phyloP scores from a whole-genome alignment of 345 rosid species.

The Brassica nigra region DNA sequence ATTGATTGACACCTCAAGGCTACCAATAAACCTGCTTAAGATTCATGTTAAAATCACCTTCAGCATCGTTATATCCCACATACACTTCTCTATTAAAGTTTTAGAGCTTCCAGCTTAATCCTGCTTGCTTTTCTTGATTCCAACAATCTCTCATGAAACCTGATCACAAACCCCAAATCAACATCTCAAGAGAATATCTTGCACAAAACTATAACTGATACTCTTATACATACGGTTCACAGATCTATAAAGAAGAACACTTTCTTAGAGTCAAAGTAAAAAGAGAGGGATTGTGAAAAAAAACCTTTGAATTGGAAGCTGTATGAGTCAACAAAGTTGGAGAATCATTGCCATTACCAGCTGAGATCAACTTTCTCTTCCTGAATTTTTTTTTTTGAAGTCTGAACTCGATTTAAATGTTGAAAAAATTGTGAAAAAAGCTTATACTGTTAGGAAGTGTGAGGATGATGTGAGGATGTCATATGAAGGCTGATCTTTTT shows the following conservation, averaged over 20 bases:
- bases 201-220: not conserved
- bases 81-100: not conserved
- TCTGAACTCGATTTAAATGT: not conserved
- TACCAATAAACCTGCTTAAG: too few relatives aligned
- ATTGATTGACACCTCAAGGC: too few relatives aligned
- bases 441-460: too few relatives aligned
- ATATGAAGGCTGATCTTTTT: not conserved
- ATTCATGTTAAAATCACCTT: too few relatives aligned
- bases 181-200: too few relatives aligned
- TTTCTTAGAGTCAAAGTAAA: too few relatives aligned
- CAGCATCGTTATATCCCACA: not conserved
- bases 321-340: not conserved
- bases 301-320: too few relatives aligned
- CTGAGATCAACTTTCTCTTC: not conserved
- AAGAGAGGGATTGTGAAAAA: too few relatives aligned
- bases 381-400: not conserved
- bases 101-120: not conserved
- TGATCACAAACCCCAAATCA: not conserved
- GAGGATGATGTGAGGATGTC: too few relatives aligned
- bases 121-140: not conserved
- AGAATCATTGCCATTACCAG: not conserved
- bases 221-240: not conserved
- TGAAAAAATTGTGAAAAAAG: too few relatives aligned
- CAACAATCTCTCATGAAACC: not conserved
- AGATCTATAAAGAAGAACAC: too few relatives aligned